Evolutionary conservation across 1,284 basidiomycete species (phyloP).

Genomic region (Schizopora paradoxa): DNA sequence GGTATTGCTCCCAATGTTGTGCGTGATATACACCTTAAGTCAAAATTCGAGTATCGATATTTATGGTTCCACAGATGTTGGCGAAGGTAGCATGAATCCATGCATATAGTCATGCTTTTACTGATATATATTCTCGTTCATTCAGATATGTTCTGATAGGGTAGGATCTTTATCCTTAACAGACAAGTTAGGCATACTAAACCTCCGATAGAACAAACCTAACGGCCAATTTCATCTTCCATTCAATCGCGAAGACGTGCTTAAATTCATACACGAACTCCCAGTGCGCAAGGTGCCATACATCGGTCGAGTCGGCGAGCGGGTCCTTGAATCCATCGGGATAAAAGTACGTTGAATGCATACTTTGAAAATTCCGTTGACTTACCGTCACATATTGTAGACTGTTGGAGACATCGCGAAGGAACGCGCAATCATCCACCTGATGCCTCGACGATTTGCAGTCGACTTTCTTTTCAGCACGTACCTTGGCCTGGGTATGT

Average conservation of each 20-base stretch:
- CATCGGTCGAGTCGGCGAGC: constrained; percentile 83
- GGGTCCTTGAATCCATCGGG: constrained; percentile 79
- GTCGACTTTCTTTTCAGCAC: constrained; percentile 68
- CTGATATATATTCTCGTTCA: not conserved
- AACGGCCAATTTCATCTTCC: constrained; percentile 83
- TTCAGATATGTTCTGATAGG: constrained; percentile 88
- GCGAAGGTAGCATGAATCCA: constrained; percentile 61
- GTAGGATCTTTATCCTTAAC: constrained; percentile 29
- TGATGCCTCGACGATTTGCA: constrained; percentile 84
- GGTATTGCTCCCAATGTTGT: constrained; percentile 89
- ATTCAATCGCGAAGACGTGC: constrained; percentile 61
- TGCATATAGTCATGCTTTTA: not conserved
- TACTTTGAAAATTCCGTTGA: constrained; percentile 6
- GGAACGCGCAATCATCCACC: constrained; percentile 62
- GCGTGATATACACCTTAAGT: constrained; percentile 17
- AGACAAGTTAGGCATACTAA: not conserved
- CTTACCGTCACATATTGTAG: constrained; percentile 34
- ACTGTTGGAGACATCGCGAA: constrained; percentile 83
- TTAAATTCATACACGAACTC: constrained; percentile 68
- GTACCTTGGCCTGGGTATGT: constrained; percentile 81
- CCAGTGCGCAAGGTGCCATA: constrained; percentile 83
- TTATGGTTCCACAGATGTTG: constrained; percentile 36
- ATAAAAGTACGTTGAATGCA: constrained; percentile 53
- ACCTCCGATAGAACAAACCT: constrained; percentile 75
- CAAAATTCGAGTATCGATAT: constrained; percentile 13